Conservation (phyloP, 208 protist species). For the Phytomonas sp. region DNA sequence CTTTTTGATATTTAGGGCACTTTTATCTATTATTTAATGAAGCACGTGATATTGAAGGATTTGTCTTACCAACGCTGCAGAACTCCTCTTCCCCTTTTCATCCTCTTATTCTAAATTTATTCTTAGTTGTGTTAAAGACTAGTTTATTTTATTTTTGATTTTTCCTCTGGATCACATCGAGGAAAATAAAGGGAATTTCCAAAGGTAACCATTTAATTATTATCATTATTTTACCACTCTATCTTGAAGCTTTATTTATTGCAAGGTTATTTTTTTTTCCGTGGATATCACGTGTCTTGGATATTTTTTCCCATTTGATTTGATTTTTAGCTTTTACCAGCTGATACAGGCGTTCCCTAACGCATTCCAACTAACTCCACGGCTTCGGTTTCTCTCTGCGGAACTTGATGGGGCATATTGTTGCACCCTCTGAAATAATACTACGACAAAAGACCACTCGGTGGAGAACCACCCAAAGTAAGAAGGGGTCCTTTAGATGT, state of each 20-base stretch:
- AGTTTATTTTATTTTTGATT: background rate
- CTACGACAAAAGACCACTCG: background rate
- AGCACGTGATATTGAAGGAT: background rate
- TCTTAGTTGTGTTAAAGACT: background rate
- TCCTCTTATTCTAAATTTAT: background rate
- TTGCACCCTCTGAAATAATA: slow-evolving; percentile 5
- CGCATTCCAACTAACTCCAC: background rate
- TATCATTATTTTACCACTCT: slow-evolving; percentile 8
- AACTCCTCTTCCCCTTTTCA: background rate
- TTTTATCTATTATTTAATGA: background rate
- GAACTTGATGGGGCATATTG: background rate
- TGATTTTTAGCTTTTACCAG: background rate
- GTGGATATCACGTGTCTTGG: background rate
- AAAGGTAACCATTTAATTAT: slow-evolving; percentile 7
- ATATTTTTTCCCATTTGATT: slow-evolving; percentile 9
- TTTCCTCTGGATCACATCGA: background rate
- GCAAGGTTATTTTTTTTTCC: slow-evolving; percentile 7
- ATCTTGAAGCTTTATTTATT: slow-evolving; percentile 11
- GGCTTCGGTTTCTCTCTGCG: background rate
- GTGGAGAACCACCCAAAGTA: background rate
- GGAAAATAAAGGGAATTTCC: slow-evolving; percentile 13
- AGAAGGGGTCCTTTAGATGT: background rate
- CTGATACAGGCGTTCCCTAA: background rate
- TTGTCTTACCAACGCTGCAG: background rate
- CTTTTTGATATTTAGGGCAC: background rate